Conservation (phyloP, 1,284 basidiomycete genomes). For the Ustilago sp. region DNA sequence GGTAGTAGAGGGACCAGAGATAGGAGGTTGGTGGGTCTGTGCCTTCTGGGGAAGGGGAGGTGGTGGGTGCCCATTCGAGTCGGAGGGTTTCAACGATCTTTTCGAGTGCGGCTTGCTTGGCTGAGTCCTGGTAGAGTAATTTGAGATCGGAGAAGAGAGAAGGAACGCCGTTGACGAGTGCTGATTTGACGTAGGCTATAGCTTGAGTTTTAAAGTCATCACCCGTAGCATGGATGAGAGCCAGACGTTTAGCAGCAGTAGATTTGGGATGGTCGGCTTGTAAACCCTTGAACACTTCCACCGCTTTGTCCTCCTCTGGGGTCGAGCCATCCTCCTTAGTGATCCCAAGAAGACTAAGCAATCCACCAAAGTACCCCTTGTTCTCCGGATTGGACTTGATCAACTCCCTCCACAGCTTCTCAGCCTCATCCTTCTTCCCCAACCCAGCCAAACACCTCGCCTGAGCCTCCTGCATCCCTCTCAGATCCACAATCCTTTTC, state of each 20-base stretch:
- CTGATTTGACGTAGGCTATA: constrained; percentile 78
- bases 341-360: constrained; percentile 77
- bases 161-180: constrained; percentile 87
- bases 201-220: constrained; percentile 79
- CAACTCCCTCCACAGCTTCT: constrained; percentile 81
- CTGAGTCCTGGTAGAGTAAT: constrained; percentile 78
- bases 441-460: constrained; percentile 74
- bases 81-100: constrained; percentile 73
- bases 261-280: constrained; percentile 57
- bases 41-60: constrained; percentile 23
- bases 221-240: constrained; percentile 51
- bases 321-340: constrained; percentile 72
- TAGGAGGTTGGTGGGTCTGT: constrained; percentile 83
- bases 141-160: constrained; percentile 95
- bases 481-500: constrained; percentile 68
- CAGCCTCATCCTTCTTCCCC: constrained; percentile 76
- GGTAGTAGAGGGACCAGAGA: constrained; percentile 95
- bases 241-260: constrained; percentile 53
- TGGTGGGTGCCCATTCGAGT: constrained; percentile 48
- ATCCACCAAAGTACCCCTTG: constrained; percentile 82
- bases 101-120: constrained; percentile 79
- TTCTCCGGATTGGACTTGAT: constrained; percentile 89
- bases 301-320: constrained; percentile 23
- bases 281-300: constrained; percentile 44
- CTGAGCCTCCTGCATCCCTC: constrained; percentile 41